Base-by-base conservation (phyloP, 2,329 filamentous ascomycete species). In the Aspergillus novoparasiticus region DNA sequence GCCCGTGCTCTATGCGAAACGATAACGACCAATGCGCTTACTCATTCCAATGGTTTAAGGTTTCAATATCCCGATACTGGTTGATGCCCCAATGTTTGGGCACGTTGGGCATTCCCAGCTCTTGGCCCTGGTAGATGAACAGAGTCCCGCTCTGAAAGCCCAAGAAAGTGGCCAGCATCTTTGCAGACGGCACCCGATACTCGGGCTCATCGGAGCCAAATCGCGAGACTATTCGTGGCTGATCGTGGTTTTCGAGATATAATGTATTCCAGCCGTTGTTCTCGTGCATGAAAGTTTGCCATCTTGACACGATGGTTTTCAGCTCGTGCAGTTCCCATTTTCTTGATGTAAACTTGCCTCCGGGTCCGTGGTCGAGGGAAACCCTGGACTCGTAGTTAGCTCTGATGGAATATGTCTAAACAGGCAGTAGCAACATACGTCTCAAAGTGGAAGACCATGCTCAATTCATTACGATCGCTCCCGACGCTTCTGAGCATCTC, bases 371-470 rank as follows among this genome's bases (percentile, higher is more conserved):
- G 51, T 55, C 51, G n/a, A 55, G 51, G n/a, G 51, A 39, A 16
- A 55, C 51, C 3, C 51, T 55, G 1, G 19, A 36, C 32, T 32
- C 16, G 8, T 6, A 36, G 14, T 34, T 54, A 36, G 32, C 30
- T 36, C n/a, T 6, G 12, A 21, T 14, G 10, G 16, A 11, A 26
- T 36, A 36, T 23, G 2, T 11, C 21, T 21, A 36, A 4, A 19
- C n/a, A 39, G 6, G 30, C 14, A 36, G 21, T 12, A 26, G n/a
- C 23, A 21, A 21, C 30, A 10, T 55, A 55, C 51, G 45, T 82
- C 66, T 90, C 88, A 72, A 91, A 91, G 68, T 90, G 86, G 75
- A 91, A 91, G 32, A 90, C 87, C 87, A 91, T 91, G 72, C 84
- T 87, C 50, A 91, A 75, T 70, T 90, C 87, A 28, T 82, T 80